Evolutionary conservation across 1,139 yeast genomes (phyloP), one percentile per base, ranked within the genome.

Genomic region (Wickerhamiella infanticola): DNA sequence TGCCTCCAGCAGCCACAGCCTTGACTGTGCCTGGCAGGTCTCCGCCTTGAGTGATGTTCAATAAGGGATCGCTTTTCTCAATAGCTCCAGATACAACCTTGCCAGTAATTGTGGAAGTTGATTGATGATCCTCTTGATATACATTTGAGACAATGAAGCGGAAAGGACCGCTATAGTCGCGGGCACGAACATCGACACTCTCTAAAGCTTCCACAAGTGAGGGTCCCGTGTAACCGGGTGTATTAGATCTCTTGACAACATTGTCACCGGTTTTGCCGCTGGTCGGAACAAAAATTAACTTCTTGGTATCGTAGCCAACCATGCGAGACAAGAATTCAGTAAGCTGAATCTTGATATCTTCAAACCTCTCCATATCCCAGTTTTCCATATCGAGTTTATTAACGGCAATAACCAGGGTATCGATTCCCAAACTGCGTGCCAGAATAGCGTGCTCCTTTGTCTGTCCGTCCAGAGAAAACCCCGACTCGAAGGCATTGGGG

Each of bases 401-500:
- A 47, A 93, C 75, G 1, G 82, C 94, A 24, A 90, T 79, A 40
- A 90, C 69, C 24, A 90, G 63, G 40, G 72, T 72, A 35, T 75
- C 77, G n/a, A 90, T 75, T 1, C 97, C 98, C 51, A 90, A 64
- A 54, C 81, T 79, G 53, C 81, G 74, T 4, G 94, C 94, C 45
- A 93, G 71, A 4, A 85, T 65, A 0, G 95, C 79, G 61, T 93
- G 98, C 61, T 93, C 98, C 57, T 81, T 85, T 0, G 97, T 88
- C 63, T 90, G 97, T 0, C 98, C 98, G 60, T 82, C 86, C 51
- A 80, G 64, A 37, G 75, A 69, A 58, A 90, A 88, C 0, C 97
- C 95, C 3, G 88, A 72, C 64, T 90, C 95, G 63, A 86, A 90
- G 3, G 94, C 95, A 47, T 86, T 83, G 1, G 75, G 72, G 29